Evolutionary conservation across 2,329 filamentous ascomycete genomes (phyloP).

Genomic region (Penicillium hesseltinei): DNA sequence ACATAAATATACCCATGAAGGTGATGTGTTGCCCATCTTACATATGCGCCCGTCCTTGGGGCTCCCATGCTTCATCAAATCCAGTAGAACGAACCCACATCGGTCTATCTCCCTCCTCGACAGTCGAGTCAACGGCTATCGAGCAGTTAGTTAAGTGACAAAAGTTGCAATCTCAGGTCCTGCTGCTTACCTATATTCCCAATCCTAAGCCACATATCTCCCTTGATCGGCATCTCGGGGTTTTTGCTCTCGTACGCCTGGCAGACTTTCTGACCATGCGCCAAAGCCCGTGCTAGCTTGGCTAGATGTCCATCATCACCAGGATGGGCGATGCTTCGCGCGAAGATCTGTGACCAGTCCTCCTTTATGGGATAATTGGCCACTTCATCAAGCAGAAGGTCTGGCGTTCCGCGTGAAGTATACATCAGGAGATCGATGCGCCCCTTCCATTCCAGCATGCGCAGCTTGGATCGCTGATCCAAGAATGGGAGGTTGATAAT

Average conservation of each 20-base stretch:
- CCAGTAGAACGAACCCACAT: slow-evolving; percentile 44
- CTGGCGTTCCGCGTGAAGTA: slow-evolving; percentile 63
- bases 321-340: slow-evolving; percentile 46
- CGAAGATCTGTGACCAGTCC: slow-evolving; percentile 47
- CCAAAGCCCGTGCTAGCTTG: slow-evolving; percentile 71
- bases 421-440: slow-evolving; percentile 73
- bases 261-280: slow-evolving; percentile 59
- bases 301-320: slow-evolving; percentile 76
- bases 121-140: slow-evolving; percentile 40
- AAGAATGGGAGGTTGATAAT: slow-evolving; percentile 62
- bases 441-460: slow-evolving; percentile 79
- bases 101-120: slow-evolving; percentile 18
- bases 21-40: slow-evolving; percentile 2
- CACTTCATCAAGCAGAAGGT: slow-evolving; percentile 60
- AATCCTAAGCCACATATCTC: slow-evolving; percentile 46
- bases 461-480: slow-evolving; percentile 62
- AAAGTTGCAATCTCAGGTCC: background rate
- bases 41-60: slow-evolving; percentile 20
- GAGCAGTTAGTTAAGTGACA: slow-evolving; percentile 5
- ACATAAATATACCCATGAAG: background rate
- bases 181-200: slow-evolving; percentile 43
- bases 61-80: slow-evolving; percentile 44
- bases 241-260: slow-evolving; percentile 31
- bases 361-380: slow-evolving; percentile 57
- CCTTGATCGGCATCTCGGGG: slow-evolving; percentile 36